Percentiles rank a stretch among this genome's conserved stretches.
These are phyloP conservation scores for Lactarius indigo DNA, from an alignment of 768 basidiomycete genomes.

Conservation along the genomic window DNA sequence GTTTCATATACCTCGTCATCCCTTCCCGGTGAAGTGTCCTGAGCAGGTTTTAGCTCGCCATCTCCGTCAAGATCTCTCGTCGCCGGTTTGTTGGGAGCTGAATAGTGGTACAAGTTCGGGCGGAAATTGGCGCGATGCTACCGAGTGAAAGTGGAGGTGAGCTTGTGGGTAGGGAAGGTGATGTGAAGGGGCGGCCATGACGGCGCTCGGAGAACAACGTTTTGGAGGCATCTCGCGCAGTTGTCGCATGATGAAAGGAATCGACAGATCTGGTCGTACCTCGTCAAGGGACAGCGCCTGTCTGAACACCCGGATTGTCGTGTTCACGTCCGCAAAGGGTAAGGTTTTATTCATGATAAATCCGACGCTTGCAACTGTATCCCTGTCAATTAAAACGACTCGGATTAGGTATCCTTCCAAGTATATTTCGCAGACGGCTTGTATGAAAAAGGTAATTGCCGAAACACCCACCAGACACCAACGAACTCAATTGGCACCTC, in stretches of 20 bases:
- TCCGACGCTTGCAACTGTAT: constrained; percentile 78
- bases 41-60: not conserved
- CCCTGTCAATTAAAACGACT: constrained; percentile 40
- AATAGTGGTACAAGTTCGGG: constrained; percentile 59
- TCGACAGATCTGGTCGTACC: not conserved
- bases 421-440: not conserved
- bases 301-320: constrained; percentile 63
- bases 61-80: too few relatives aligned
- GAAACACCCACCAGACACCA: constrained; percentile 62
- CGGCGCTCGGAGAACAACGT: too few relatives aligned
- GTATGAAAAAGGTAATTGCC: not conserved
- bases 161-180: not conserved
- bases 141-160: not conserved
- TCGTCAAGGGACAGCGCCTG: constrained; percentile 76
- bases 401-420: not conserved
- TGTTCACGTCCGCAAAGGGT: constrained; percentile 65
- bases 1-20: constrained; percentile 5
- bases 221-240: not conserved
- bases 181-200: not conserved
- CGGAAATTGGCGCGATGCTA: constrained; percentile 63
- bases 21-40: not conserved
- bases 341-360: constrained; percentile 53
- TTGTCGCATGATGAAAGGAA: not conserved
- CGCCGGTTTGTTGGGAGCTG: constrained; percentile 29
- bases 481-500: constrained; percentile 70